phyloP scores from a whole-genome alignment of 2,329 filamentous ascomycete genomes.

The Mycosphaerella sp. region DNA sequence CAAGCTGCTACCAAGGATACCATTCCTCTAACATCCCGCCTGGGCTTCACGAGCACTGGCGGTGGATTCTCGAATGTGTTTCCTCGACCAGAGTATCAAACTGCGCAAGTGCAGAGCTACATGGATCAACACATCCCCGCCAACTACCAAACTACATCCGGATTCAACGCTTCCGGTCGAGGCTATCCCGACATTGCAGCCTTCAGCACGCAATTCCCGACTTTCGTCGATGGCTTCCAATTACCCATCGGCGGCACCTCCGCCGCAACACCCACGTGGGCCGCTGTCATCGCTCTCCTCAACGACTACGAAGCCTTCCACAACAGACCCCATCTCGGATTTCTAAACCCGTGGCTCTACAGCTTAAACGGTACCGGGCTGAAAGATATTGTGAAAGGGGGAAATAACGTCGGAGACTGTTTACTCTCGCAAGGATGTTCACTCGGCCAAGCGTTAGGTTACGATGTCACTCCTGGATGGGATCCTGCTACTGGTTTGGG shows the following conservation, averaged over 20 bases:
- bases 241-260: conserved; percentile 37
- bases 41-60: conserved; percentile 26
- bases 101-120: conserved; percentile 35
- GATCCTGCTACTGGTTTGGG: conserved; percentile 22
- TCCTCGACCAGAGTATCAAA: conserved; percentile 39
- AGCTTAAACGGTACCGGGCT: conserved; percentile 41
- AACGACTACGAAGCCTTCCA: conserved; percentile 53
- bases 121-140: conserved; percentile 38
- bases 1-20: conserved; percentile 21
- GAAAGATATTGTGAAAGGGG: conserved; percentile 43
- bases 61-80: conserved; percentile 42
- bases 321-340: conserved; percentile 40
- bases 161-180: conserved; percentile 39
- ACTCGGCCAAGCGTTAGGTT: conserved; percentile 11
- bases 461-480: conserved; percentile 17
- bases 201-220: conserved; percentile 38
- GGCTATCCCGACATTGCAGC: conserved; percentile 42
- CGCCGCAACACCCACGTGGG: conserved; percentile 52
- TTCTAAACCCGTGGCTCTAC: conserved; percentile 57
- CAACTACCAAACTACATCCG: conserved; percentile 33
- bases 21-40: conserved; percentile 11
- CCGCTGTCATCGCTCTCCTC: conserved; percentile 53
- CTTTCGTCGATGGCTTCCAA: conserved; percentile 35
- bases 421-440: conserved; percentile 11
- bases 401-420: conserved; percentile 23